Base-by-base conservation (phyloP, 345 rosid species). In the Clausena lansium region DNA sequence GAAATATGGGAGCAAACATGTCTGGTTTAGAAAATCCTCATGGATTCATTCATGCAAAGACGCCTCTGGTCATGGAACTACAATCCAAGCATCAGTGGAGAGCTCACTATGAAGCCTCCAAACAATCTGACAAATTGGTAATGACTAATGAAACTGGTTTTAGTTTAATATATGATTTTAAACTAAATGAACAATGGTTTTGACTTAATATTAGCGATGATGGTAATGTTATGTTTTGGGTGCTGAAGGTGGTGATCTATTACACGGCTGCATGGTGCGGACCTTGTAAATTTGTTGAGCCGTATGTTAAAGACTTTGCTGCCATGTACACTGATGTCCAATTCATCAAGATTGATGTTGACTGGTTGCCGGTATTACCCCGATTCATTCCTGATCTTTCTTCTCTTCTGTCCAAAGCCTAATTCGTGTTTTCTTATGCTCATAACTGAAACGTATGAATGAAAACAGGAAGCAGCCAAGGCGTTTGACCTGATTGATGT, bases 261-360 rank as follows among this genome's bases (percentile, higher is more conserved):
- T 95, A 92, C 86, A 82, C 97, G 19, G 94, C 97, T 5, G 83
- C 84, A 13, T 92, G 98, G 97, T 93, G 98, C 9, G 93, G 94
- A 60, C 94, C 96, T 2, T 92, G 98, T 79, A 88, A 85, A 74
- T 27, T 63, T 61, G 81, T 92, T 76, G 96, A 92, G 13, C 94
- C 93, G 0, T 62, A 67, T 17, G 72, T 90, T 36, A 84, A 85
- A 60, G 92, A 87, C 47, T 81, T 86, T 22, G 93, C 96, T 6
- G 88, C 90, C 14, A 85, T 67, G 52, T 90, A 85, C 82, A 60
- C 84, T 0, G 87, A 91, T 54, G 91, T 89, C 35, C 86, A 86
- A 81, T 91, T 95, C 73, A 79, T 95, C 87, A 90, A 86, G 89
- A 84, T 93, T 58, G 97, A 92, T 71, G 90, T 91, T 6, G 99